Base-by-base conservation (phyloP, 495 filamentous ascomycete genomes). In the Neurospora sp. region DNA sequence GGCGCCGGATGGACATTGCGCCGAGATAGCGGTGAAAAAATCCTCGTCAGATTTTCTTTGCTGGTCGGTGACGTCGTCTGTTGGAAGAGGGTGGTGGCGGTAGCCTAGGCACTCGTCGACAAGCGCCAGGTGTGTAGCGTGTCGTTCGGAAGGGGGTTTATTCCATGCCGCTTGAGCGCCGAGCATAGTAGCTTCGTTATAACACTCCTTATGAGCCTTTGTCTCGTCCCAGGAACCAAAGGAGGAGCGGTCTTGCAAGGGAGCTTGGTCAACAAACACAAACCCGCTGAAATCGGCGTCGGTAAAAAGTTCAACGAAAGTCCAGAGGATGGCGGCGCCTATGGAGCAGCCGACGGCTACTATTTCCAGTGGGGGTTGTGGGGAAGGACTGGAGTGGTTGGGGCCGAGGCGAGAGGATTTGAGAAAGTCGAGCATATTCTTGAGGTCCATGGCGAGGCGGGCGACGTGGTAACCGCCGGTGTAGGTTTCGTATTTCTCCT, bases 211-310 rank as follows among this genome's bases (percentile, higher is more conserved):
- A 72, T 86, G 83, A 24, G 78, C 77, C 37, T 74, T 77, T 19
- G 69, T 72, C 8, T 70, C 72, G 17, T 74, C 69, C 77, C 81
- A 81, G 21, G 34, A 42, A 37, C 74, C 79, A 34, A 76, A 73
- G 8, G 28, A 72, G 34, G 80, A 74, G 37, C 76, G 77, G 62
- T 86, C 82, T 75, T 86, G 85, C 8, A 86, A 76, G 21, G 85
- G 85, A 1, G 81, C 82, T 70, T 86, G 85, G 77, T 86, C 85
- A 8, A 85, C 84, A 62, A 86, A 84, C 2, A 85, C 75, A 28
- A 82, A 76, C 4, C 81, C 81, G 0, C 73, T 37, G 70, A 85
- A 82, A 11, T 76, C 77, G 3, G 39, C 1, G 54, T 73, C 74
- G 39, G 81, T 80, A 0, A 84, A 86, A 0, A 86, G 79, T 70